These are phyloP conservation scores for Closterium sp. DNA, from an alignment of 139 green algal genomes.

Conservation along the genomic window DNA sequence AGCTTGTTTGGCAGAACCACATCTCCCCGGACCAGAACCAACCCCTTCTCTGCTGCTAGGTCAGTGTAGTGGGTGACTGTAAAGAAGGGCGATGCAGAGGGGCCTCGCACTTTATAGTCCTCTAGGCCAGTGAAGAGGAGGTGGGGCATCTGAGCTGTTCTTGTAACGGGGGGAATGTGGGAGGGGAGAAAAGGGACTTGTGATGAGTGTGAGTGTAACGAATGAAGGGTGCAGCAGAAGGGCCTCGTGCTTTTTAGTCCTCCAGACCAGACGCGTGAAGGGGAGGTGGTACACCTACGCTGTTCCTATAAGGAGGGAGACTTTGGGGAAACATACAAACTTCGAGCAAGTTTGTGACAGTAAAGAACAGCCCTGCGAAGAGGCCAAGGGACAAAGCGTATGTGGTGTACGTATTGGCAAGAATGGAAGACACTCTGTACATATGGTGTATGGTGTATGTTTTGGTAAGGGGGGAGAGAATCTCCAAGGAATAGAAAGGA, in stretches of 20 bases:
- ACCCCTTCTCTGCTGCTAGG: constrained; percentile 43
- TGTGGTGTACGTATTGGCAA: background rate
- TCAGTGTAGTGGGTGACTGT: constrained; percentile 52
- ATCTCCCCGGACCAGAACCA: constrained; percentile 54
- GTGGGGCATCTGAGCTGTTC: constrained; percentile 49
- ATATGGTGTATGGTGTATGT: no score
- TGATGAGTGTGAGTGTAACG: constrained; percentile 11
- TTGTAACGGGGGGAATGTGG: background rate
- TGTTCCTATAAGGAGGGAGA: background rate
- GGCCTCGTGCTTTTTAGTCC: constrained; percentile 35
- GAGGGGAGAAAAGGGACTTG: background rate
- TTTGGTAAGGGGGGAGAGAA: no score
- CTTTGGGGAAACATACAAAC: no score
- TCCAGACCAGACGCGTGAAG: constrained; percentile 48
- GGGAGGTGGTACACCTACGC: constrained; percentile 49
- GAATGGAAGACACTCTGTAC: background rate
- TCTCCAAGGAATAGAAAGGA: background rate
- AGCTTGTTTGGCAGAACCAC: constrained; percentile 41
- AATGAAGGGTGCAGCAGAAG: constrained; percentile 26
- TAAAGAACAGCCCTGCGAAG: background rate
- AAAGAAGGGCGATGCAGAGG: constrained; percentile 41
- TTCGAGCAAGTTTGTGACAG: background rate
- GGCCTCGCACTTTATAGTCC: constrained; percentile 49
- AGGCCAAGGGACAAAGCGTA: background rate
- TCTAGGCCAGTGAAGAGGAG: constrained; percentile 53